Percentiles rank a stretch among this genome's conserved stretches.
Conservation (phyloP, 177 flowering plant species). For the Telopea speciosissima region DNA sequence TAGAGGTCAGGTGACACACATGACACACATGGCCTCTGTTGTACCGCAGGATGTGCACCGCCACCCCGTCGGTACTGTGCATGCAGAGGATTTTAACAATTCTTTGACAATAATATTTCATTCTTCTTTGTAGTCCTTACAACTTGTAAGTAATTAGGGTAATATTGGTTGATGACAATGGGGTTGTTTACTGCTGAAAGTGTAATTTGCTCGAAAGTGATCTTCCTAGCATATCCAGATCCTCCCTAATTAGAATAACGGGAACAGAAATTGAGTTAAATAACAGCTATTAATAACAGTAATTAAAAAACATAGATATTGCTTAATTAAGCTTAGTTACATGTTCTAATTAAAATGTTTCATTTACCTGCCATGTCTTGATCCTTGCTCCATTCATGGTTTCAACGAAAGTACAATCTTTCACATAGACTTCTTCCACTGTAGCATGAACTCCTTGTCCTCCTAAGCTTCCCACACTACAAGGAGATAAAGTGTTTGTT, state of each 20-base stretch:
- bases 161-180: conserved; percentile 37
- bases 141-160: too few relatives aligned
- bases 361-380: not conserved
- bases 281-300: too few relatives aligned
- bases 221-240: conserved; percentile 30
- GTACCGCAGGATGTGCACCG: too few relatives aligned
- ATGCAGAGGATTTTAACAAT: too few relatives aligned
- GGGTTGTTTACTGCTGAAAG: conserved; percentile 22
- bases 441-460: not conserved
- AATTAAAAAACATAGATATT: too few relatives aligned
- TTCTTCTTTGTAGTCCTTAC: too few relatives aligned
- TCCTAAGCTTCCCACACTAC: not conserved
- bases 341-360: not conserved
- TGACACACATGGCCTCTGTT: too few relatives aligned
- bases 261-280: not conserved
- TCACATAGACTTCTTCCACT: not conserved
- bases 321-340: too few relatives aligned
- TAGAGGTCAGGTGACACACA: too few relatives aligned
- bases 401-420: not conserved
- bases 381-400: not conserved
- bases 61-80: too few relatives aligned
- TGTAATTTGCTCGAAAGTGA: conserved; percentile 22
- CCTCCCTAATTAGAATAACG: conserved; percentile 26
- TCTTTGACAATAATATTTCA: too few relatives aligned
- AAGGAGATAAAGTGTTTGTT: not conserved